Conservation (phyloP, 129 eudicot genomes). For the Escallonia rubra region DNA sequence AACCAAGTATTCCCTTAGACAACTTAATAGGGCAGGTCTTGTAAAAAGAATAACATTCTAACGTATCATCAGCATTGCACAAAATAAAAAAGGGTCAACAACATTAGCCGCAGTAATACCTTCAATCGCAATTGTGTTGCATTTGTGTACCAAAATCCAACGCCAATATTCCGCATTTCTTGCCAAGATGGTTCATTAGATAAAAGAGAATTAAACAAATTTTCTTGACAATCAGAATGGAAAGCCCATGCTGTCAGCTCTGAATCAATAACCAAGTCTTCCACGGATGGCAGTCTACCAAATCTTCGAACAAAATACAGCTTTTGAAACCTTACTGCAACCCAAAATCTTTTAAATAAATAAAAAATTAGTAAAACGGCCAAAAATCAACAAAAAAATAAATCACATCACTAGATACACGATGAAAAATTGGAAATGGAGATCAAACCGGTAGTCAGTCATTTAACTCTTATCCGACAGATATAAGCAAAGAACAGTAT, state of each 20-base stretch:
- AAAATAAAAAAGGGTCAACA: neutral
- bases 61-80: no score
- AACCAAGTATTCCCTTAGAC: no score
- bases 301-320: constrained; percentile 49
- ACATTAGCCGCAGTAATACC: constrained; percentile 46
- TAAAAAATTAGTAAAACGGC: constrained; percentile 1
- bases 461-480: neutral
- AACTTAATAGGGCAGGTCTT: no score
- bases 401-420: neutral
- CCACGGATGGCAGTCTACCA: constrained; percentile 52
- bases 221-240: constrained; percentile 94
- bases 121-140: constrained; percentile 64
- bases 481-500: neutral
- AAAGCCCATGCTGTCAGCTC: constrained; percentile 76
- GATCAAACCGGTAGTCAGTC: neutral
- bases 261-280: constrained; percentile 58
- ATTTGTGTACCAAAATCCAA: constrained; percentile 90
- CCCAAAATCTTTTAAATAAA: constrained; percentile 67
- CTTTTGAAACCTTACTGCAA: constrained; percentile 78
- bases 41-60: no score
- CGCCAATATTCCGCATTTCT: constrained; percentile 85
- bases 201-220: constrained; percentile 62
- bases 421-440: neutral
- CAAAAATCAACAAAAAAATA: neutral
- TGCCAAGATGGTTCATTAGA: constrained; percentile 77